A percentile compares a stretch with the other conserved stretches of the same genome.
Conservation (phyloP, 164 flowering plant genomes). For the Vitis rupestris region DNA sequence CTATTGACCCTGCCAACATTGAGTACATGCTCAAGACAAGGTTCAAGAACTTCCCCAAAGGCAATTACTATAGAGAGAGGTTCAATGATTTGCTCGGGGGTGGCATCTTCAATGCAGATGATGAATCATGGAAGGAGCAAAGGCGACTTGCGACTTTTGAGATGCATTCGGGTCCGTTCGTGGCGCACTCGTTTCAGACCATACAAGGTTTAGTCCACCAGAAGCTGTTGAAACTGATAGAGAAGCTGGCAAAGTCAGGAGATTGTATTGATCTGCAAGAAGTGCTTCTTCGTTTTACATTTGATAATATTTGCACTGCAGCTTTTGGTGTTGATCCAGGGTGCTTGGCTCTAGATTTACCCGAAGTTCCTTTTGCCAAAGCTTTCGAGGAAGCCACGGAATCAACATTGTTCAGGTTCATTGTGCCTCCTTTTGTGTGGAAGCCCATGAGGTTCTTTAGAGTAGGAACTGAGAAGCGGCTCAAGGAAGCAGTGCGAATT, state of each 20-base stretch:
- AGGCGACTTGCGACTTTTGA: constrained; percentile 47
- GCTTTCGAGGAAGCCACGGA: constrained; percentile 77
- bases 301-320: constrained; percentile 62
- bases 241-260: constrained; percentile 22
- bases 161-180: constrained; percentile 56
- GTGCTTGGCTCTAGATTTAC: constrained; percentile 42
- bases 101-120: constrained; percentile 82
- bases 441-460: constrained; percentile 32
- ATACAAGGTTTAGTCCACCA: constrained; percentile 43
- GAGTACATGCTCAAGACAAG: constrained; percentile 75
- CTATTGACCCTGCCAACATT: constrained; percentile 55
- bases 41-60: constrained; percentile 81
- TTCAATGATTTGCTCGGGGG: constrained; percentile 65
- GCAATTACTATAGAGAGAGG: constrained; percentile 52
- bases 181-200: constrained; percentile 35
- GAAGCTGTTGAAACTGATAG: constrained; percentile 42
- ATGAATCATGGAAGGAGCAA: constrained; percentile 58
- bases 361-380: constrained; percentile 53
- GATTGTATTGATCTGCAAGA: constrained; percentile 55
- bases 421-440: constrained; percentile 62
- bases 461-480: constrained; percentile 34
- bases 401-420: constrained; percentile 42
- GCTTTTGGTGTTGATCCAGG: constrained; percentile 68
- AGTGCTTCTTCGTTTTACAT: constrained; percentile 60
- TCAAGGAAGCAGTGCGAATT: constrained; percentile 22